phyloP scores from a whole-genome alignment of 768 basidiomycete genomes.

The Dentipellis sp. region DNA sequence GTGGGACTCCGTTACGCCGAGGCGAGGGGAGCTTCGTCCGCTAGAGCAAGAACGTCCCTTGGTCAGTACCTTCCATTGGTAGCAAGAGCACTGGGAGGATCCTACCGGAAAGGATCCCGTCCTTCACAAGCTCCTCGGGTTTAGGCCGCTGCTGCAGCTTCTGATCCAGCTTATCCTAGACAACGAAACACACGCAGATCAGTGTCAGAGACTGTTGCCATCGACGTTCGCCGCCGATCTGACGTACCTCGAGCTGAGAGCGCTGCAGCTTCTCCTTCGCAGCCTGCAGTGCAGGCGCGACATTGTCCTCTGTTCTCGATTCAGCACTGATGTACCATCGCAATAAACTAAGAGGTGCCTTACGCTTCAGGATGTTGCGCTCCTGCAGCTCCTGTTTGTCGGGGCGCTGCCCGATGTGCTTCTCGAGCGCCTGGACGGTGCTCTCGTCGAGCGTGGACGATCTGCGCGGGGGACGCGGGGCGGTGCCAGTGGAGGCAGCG shows the following conservation, averaged over 20 bases:
- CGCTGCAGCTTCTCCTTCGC: conserved; percentile 49
- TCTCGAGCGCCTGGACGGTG: conserved; percentile 41
- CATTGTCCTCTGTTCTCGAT: conserved; percentile 42
- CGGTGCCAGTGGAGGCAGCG: not conserved
- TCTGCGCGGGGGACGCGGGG: not conserved
- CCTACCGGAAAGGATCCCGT: conserved; percentile 47
- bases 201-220: not conserved
- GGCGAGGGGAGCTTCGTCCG: conserved; percentile 7
- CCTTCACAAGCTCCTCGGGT: conserved; percentile 53
- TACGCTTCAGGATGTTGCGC: conserved; percentile 64
- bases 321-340: not conserved
- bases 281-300: conserved; percentile 53
- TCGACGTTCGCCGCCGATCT: not conserved
- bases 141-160: conserved; percentile 49
- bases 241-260: conserved; percentile 51
- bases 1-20: conserved; percentile 2
- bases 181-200: not conserved
- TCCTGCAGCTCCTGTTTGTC: conserved; percentile 55
- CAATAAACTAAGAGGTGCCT: conserved; percentile 3
- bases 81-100: not conserved
- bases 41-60: conserved; percentile 1
- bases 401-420: conserved; percentile 41
- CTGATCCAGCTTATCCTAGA: conserved; percentile 54
- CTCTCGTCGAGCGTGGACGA: conserved; percentile 23
- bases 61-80: not conserved